Evolutionary conservation across 129 eudicot species (phyloP), one percentile per base, ranked within the genome.

Genomic region (Artemisia tridentata): DNA sequence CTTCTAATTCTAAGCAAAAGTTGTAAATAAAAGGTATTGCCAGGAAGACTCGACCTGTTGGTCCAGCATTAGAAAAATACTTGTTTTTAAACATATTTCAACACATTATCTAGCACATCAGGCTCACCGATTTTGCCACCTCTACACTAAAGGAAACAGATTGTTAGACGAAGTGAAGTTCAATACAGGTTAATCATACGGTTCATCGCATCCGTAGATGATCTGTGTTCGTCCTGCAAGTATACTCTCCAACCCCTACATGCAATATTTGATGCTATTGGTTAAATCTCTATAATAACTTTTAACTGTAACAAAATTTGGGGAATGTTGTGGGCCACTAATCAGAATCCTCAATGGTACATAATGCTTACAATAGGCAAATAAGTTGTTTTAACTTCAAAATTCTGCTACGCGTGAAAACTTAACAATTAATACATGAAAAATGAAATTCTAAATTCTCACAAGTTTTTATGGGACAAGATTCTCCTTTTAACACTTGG

Each of bases 231-330:
- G 62, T 93, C 88, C 83, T 85, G 95, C 76, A 93, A 71, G 83
- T 87, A 93, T 45, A 93, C 96, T 80, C 98, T 85, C 96, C 92
- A 89, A 47, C 96, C 96, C 88, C 96, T 91, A 79, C 58, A 74
- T 65, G 20, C 58, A 2, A n/a, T 31, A 31, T 62, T 43, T 10
- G n/a, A 64, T 64, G 25, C 12, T 31, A 62, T 34, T n/a, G 34
- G 27, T 34, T 57, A 56, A 38, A 38, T 7, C 11, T 38, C 45
- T 38, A 38, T 38, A 38, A 38, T 38, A 38, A 38, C 45, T 38
- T 7, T 38, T 38, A 38, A 38, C 1, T 38, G 45, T 38, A 38
- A 38, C 45, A 38, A 38, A 38, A 38, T 5, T 38, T 7, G 7
- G 45, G 11, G 45, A 38, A 38, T 38, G 10, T 38, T 38, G 11